Conservation (phyloP, 2,329 filamentous ascomycete species). For the Lecanicillium sp. region DNA sequence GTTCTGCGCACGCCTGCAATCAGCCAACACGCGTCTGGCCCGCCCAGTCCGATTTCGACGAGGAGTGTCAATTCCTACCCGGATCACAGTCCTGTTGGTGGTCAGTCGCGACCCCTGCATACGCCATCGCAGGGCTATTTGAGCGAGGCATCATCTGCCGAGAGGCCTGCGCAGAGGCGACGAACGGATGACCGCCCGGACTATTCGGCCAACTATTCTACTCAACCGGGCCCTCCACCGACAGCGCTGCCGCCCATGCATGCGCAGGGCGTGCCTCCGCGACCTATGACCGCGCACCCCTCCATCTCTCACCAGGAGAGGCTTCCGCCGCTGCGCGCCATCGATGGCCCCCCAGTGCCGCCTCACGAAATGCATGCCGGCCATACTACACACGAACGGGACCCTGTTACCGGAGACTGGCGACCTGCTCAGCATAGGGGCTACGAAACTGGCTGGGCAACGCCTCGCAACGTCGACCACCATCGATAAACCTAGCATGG, state of each 20-base stretch:
- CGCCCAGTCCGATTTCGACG: constrained; percentile 42
- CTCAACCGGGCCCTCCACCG: constrained; percentile 28
- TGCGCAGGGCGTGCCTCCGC: constrained; percentile 31
- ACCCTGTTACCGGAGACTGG: constrained; percentile 32
- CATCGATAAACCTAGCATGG: no score
- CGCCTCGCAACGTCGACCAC: constrained; percentile 14
- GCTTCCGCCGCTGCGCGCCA: constrained; percentile 41
- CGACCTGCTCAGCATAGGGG: constrained; percentile 25
- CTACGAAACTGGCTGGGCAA: constrained; percentile 33
- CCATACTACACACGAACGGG: constrained; percentile 28
- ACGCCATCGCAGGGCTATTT: constrained; percentile 29
- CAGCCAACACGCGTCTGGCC: constrained; percentile 45
- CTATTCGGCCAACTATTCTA: constrained; percentile 33
- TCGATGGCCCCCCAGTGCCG: constrained; percentile 32
- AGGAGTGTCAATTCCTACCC: constrained; percentile 31
- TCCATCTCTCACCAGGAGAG: constrained; percentile 35
- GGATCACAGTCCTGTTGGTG: constrained; percentile 31
- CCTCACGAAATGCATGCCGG: constrained; percentile 20
- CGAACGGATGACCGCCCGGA: constrained; percentile 43
- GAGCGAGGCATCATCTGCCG: constrained; percentile 38
- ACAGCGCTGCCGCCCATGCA: constrained; percentile 37
- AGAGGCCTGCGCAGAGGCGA: constrained; percentile 41
- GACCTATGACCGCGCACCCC: constrained; percentile 30
- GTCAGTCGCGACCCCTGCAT: constrained; percentile 22
- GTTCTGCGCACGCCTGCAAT: constrained; percentile 54